Percentiles rank a stretch among this genome's conserved stretches.
Evolutionary conservation across 1,284 basidiomycete genomes (phyloP).

Genomic region (Cryptococcus neoformans): DNA sequence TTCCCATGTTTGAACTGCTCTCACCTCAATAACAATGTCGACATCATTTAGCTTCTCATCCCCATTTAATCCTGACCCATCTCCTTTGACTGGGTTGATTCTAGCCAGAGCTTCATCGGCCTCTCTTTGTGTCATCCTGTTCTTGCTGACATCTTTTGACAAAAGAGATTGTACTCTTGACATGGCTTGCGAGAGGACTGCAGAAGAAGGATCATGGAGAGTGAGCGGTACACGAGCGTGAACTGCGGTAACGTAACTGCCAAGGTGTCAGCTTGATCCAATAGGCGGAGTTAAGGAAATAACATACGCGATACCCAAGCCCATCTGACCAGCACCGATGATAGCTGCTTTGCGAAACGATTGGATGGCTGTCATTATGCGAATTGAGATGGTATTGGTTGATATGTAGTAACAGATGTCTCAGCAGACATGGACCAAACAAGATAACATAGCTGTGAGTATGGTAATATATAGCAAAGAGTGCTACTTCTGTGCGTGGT

Average conservation of each 20-base stretch:
- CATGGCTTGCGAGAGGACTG: slow-evolving; percentile 31
- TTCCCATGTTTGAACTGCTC: slow-evolving; percentile 16
- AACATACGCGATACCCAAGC: slow-evolving; percentile 45
- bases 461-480: too few relatives aligned
- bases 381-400: too few relatives aligned
- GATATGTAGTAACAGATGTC: too few relatives aligned
- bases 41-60: slow-evolving; percentile 61
- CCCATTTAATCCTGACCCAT: slow-evolving; percentile 25
- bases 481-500: too few relatives aligned
- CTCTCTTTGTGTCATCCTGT: slow-evolving; percentile 64
- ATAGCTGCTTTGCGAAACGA: slow-evolving; percentile 36
- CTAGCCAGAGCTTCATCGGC: slow-evolving; percentile 70
- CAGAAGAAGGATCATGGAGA: slow-evolving; percentile 37
- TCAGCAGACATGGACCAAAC: too few relatives aligned
- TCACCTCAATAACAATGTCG: slow-evolving; percentile 86
- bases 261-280: not conserved
- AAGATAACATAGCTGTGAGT: too few relatives aligned
- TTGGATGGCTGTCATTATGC: slow-evolving; percentile 15
- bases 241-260: slow-evolving; percentile 43
- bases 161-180: slow-evolving; percentile 63
- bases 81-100: slow-evolving; percentile 57
- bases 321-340: slow-evolving; percentile 48
- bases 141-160: slow-evolving; percentile 83
- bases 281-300: not conserved
- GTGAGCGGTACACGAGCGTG: slow-evolving; percentile 38